phyloP scores from a whole-genome alignment of 1,139 yeast species.

The Pneumocystis oryctolagi region DNA sequence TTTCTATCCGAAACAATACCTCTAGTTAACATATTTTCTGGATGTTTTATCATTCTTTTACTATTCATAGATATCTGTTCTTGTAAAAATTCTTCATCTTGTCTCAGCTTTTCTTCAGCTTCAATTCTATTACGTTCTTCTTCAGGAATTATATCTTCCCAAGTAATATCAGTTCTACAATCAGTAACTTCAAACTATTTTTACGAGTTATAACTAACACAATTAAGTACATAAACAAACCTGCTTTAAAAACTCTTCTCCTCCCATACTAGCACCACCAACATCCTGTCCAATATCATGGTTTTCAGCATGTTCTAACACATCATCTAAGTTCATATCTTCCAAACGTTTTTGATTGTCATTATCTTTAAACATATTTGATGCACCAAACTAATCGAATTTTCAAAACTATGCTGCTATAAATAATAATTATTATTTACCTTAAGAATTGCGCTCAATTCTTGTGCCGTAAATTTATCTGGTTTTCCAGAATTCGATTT shows the following conservation, averaged over 20 bases:
- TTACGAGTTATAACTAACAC: neutral
- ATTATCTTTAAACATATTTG: constrained; percentile 85
- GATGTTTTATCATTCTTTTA: constrained; percentile 48
- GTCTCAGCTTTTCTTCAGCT: constrained; percentile 74
- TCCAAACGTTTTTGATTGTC: constrained; percentile 92
- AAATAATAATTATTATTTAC: neutral
- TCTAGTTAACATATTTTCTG: constrained; percentile 21
- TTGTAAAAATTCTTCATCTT: constrained; percentile 72
- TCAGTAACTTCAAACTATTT: constrained; percentile 78
- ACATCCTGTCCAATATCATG: constrained; percentile 91
- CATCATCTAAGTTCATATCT: constrained; percentile 89
- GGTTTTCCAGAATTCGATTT: constrained; percentile 35
- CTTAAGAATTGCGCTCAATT: constrained; percentile 78
- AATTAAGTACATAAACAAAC: constrained; percentile 8
- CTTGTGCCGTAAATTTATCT: constrained; percentile 65
- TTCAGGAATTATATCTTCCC: constrained; percentile 98
- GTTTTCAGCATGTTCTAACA: constrained; percentile 91
- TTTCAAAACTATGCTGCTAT: neutral
- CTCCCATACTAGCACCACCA: constrained; percentile 93
- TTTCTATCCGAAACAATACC: constrained; percentile 14
- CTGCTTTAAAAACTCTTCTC: constrained; percentile 91
- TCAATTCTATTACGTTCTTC: constrained; percentile 79
- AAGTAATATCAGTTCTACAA: constrained; percentile 92
- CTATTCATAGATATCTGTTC: constrained; percentile 82
- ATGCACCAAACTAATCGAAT: constrained; percentile 62